Evolutionary conservation across 805 yeast species (phyloP).

Genomic region (Debaryomyces tyrocola): DNA sequence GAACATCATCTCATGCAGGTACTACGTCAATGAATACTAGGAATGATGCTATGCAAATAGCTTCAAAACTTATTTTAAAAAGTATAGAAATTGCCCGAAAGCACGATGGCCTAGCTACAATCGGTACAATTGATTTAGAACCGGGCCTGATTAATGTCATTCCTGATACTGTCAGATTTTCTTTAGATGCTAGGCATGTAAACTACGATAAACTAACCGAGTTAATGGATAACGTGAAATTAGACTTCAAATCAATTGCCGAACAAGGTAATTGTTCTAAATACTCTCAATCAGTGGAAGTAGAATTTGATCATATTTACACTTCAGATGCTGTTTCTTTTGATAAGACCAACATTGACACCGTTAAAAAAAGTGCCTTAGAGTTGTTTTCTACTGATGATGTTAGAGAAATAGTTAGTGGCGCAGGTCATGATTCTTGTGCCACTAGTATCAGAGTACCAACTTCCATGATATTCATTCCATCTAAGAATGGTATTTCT

Average conservation of each 20-base stretch:
- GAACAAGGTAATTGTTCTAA: constrained; percentile 11
- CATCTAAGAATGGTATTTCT: constrained; percentile 63
- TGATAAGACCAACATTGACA: constrained; percentile 48
- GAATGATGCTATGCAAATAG: constrained; percentile 60
- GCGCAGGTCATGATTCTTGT: constrained; percentile 78
- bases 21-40: constrained; percentile 66
- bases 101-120: constrained; percentile 54
- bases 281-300: not conserved
- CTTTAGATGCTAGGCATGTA: constrained; percentile 60
- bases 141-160: constrained; percentile 70
- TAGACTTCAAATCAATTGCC: constrained; percentile 36
- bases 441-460: constrained; percentile 56
- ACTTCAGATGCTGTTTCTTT: constrained; percentile 52
- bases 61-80: constrained; percentile 54
- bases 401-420: constrained; percentile 52
- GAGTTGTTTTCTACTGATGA: constrained; percentile 48
- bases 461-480: constrained; percentile 74
- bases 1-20: constrained; percentile 73
- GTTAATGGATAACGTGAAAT: constrained; percentile 40
- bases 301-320: constrained; percentile 3
- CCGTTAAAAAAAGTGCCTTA: constrained; percentile 53
- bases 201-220: constrained; percentile 40
- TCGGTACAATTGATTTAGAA: constrained; percentile 55
- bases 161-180: constrained; percentile 60
- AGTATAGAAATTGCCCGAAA: constrained; percentile 56